Conservation (phyloP, 2,329 filamentous ascomycete genomes). For the Albifimbria verrucaria region DNA sequence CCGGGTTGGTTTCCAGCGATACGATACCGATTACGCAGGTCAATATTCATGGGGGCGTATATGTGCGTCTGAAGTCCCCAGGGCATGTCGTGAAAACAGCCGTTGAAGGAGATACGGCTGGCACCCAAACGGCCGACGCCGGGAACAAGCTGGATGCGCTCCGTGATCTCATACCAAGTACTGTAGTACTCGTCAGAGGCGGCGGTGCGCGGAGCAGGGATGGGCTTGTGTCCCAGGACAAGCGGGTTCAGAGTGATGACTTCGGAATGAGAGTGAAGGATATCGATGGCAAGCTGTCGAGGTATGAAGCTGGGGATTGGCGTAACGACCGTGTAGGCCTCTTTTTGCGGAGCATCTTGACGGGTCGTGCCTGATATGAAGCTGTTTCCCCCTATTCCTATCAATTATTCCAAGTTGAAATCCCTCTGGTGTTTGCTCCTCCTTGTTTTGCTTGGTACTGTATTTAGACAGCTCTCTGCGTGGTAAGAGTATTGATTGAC, state of each 20-base stretch:
- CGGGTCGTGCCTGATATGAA: no score
- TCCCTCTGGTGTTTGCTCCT: no score
- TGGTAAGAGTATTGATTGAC: no score
- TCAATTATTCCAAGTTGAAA: no score
- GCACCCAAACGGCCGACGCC: slow-evolving; percentile 63
- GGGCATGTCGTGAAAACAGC: slow-evolving; percentile 69
- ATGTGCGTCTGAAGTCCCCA: slow-evolving; percentile 71
- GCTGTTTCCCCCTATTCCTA: no score
- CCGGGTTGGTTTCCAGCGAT: slow-evolving; percentile 68
- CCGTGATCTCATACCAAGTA: slow-evolving; percentile 70
- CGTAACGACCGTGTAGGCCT: slow-evolving; percentile 65
- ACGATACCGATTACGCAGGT: slow-evolving; percentile 66
- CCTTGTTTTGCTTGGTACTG: no score
- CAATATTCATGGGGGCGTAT: slow-evolving; percentile 64
- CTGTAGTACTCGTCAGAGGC: slow-evolving; percentile 68
- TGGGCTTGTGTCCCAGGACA: slow-evolving; percentile 60
- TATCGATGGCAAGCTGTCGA: slow-evolving; percentile 68
- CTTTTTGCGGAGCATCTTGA: slow-evolving; percentile 59
- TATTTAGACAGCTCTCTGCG: no score
- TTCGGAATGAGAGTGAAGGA: slow-evolving; percentile 67
- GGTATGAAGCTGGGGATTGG: slow-evolving; percentile 68
- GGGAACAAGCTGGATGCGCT: slow-evolving; percentile 66
- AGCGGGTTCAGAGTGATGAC: slow-evolving; percentile 70
- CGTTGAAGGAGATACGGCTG: slow-evolving; percentile 65
- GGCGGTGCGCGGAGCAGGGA: slow-evolving; percentile 64